Percentiles rank a stretch among this genome's conserved stretches.
Conservation (phyloP, 225 moss, liverwort and hornwort genomes). For the Sphagnum contortum region DNA sequence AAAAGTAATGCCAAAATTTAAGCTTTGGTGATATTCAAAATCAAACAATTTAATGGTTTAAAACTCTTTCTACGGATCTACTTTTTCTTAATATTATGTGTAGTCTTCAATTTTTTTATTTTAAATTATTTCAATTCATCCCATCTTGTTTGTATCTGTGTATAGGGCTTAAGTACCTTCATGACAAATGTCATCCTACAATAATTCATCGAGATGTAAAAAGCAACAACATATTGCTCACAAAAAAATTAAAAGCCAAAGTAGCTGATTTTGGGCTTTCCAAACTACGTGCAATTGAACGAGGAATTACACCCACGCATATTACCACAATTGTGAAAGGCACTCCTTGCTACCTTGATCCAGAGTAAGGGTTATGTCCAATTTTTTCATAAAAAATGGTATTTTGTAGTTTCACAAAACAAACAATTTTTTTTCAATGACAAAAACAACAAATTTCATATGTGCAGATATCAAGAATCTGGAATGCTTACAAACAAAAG, state of each 20-base stretch:
- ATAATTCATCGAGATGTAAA: slow-evolving; percentile 55
- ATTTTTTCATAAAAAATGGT: no score
- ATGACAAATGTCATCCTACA: slow-evolving; percentile 32
- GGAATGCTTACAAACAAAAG: slow-evolving; percentile 40
- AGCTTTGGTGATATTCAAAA: neutral
- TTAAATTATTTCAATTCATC: no score
- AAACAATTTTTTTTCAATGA: neutral
- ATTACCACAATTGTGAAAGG: slow-evolving; percentile 38
- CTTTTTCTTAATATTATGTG: neutral
- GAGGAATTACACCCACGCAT: slow-evolving; percentile 9
- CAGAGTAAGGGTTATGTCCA: slow-evolving; percentile 15
- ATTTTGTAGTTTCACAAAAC: neutral
- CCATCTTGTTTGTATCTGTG: slow-evolving; percentile 1
- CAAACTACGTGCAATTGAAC: slow-evolving; percentile 18
- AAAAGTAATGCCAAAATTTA: neutral
- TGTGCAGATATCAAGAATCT: slow-evolving; percentile 29
- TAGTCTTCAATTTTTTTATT: neutral
- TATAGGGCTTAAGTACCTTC: slow-evolving; percentile 57
- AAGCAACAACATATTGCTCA: slow-evolving; percentile 52
- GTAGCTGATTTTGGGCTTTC: slow-evolving; percentile 60
- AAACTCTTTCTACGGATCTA: neutral
- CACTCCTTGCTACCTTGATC: slow-evolving; percentile 45
- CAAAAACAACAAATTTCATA: neutral
- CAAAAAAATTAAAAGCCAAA: slow-evolving; percentile 29
- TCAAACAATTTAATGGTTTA: neutral